Evolutionary conservation across 441 rosid genomes (phyloP).

Genomic region (Populus trichocarpa): DNA sequence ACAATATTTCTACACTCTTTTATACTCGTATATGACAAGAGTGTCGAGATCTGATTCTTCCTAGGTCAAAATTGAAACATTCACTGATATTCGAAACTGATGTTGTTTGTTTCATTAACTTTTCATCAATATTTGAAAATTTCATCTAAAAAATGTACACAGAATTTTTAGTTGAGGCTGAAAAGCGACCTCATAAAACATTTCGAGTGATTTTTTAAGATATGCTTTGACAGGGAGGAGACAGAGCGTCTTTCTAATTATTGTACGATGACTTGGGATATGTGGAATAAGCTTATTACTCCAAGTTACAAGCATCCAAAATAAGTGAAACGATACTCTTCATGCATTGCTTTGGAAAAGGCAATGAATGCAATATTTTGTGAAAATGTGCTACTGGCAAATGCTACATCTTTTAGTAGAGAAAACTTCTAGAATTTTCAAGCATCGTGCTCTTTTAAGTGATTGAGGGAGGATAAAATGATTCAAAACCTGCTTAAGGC

Average conservation of each 20-base stretch:
- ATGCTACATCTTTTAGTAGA: neutral
- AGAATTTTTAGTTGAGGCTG: neutral
- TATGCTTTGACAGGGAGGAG: neutral
- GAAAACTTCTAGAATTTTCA: neutral
- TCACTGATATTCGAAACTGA: neutral
- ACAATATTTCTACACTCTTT: neutral
- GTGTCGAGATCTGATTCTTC: neutral
- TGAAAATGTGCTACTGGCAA: neutral
- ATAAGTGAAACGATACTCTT: neutral
- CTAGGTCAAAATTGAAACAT: neutral
- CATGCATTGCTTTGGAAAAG: neutral
- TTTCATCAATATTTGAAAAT: neutral
- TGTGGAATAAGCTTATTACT: neutral
- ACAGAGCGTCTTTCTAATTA: neutral
- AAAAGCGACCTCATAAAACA: neutral
- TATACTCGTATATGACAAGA: neutral
- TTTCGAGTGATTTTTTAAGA: neutral
- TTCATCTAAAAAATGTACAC: neutral
- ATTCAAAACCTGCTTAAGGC: neutral
- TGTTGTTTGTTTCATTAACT: neutral
- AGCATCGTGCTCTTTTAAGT: neutral
- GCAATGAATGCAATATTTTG: neutral
- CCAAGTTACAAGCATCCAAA: no score
- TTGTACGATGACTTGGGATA: neutral
- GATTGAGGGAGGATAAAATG: no score